A percentile compares a stretch with the other conserved stretches of the same genome.
phyloP scores from a whole-genome alignment of 805 yeast genomes.

The Metschnikowia drakensbergensis region DNA sequence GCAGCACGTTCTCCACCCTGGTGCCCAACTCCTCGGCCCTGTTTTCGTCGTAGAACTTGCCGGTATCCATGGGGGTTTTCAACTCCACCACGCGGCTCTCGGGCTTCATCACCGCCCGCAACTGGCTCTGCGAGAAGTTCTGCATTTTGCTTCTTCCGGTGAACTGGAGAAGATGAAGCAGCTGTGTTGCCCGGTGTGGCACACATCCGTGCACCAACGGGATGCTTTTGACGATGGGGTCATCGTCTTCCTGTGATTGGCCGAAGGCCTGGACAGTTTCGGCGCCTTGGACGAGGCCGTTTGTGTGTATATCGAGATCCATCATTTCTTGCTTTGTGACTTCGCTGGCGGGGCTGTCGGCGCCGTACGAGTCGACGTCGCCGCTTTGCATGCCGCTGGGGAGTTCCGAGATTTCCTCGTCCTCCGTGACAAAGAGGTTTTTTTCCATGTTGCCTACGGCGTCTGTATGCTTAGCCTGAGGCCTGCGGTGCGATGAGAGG shows the following conservation, averaged over 20 bases:
- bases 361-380: background rate
- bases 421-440: constrained; percentile 18
- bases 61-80: constrained; percentile 69
- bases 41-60: constrained; percentile 60
- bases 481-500: background rate
- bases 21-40: constrained; percentile 65
- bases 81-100: constrained; percentile 65
- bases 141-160: constrained; percentile 46
- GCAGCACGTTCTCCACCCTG: constrained; percentile 53
- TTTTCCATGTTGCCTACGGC: constrained; percentile 1
- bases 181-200: constrained; percentile 22
- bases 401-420: constrained; percentile 13
- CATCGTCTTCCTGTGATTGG: constrained; percentile 21
- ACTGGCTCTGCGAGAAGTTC: constrained; percentile 31
- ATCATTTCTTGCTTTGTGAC: background rate
- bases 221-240: constrained; percentile 39
- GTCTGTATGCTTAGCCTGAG: background rate
- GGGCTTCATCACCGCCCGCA: constrained; percentile 55
- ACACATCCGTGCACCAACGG: constrained; percentile 31
- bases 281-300: background rate
- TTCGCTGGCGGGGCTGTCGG: background rate
- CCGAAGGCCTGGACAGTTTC: background rate
- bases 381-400: constrained; percentile 1
- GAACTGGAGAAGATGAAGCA: constrained; percentile 39
- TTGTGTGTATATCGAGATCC: background rate